Evolutionary conservation across 768 basidiomycete species (phyloP).

Genomic region (Cubamyces sp.): DNA sequence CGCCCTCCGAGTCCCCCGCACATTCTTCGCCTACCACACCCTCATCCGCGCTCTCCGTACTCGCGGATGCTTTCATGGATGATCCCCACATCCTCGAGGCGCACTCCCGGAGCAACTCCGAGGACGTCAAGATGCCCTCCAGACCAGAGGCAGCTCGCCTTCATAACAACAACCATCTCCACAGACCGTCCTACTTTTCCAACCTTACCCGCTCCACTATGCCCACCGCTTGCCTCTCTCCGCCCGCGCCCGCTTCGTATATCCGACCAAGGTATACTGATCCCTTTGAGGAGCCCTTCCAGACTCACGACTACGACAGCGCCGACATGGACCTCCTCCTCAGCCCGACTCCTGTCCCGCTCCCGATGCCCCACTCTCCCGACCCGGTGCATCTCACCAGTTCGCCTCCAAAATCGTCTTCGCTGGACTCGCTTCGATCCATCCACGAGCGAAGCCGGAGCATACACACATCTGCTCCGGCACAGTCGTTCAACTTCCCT

Average conservation of each 20-base stretch:
- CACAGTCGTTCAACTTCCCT: conserved; percentile 26
- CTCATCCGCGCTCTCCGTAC: conserved; percentile 41
- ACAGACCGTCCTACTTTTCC: conserved; percentile 39
- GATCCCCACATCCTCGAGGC: conserved; percentile 30
- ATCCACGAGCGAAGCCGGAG: conserved; percentile 32
- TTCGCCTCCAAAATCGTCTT: conserved; percentile 28
- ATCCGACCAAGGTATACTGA: conserved; percentile 26
- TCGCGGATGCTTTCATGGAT: conserved; percentile 37
- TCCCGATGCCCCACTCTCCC: conserved; percentile 39
- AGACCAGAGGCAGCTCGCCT: conserved; percentile 30
- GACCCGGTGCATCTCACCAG: conserved; percentile 31
- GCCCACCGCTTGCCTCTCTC: conserved; percentile 64
- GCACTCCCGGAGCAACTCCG: conserved; percentile 16
- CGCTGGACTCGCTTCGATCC: conserved; percentile 31
- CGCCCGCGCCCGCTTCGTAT: conserved; percentile 33
- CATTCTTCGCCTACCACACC: conserved; percentile 29
- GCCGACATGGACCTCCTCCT: conserved; percentile 31
- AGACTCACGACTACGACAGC: conserved; percentile 22
- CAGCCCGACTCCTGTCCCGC: conserved; percentile 33
- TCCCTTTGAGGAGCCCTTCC: conserved; percentile 30
- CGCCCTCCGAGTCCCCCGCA: conserved; percentile 22
- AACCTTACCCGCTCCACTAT: conserved; percentile 60
- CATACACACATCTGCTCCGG: conserved; percentile 32
- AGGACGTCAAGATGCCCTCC: conserved; percentile 29
- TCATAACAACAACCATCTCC: conserved; percentile 28